These are phyloP conservation scores for Aegilops speltoides DNA, from an alignment of 176 grass and related monocot species.

Conservation along the genomic window DNA sequence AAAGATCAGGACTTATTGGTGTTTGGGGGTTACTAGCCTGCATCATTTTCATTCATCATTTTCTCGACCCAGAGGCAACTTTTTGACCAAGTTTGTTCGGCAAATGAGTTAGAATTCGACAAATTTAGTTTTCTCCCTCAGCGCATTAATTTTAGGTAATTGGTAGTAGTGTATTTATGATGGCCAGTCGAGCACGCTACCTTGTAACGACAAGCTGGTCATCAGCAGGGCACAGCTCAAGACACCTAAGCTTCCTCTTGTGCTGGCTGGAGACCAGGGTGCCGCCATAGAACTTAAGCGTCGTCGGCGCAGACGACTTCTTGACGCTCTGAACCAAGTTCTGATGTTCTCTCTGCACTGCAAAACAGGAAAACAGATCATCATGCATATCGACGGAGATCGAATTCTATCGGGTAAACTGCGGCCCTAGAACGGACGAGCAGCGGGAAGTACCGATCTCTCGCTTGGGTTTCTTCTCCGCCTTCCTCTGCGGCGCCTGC, in stretches of 20 bases:
- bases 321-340: slow-evolving; percentile 70
- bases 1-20: neutral
- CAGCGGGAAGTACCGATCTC: slow-evolving; percentile 45
- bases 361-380: slow-evolving; percentile 5
- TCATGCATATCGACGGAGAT: neutral
- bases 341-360: slow-evolving; percentile 66
- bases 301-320: slow-evolving; percentile 42
- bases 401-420: neutral
- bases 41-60: neutral
- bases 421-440: neutral
- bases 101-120: neutral
- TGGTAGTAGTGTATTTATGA: neutral
- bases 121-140: neutral
- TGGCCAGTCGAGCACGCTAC: slow-evolving; percentile 23
- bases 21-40: neutral
- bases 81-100: neutral
- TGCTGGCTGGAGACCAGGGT: slow-evolving; percentile 67
- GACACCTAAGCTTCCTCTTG: slow-evolving; percentile 88
- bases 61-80: neutral
- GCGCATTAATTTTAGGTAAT: neutral
- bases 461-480: slow-evolving; percentile 64
- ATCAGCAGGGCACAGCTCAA: slow-evolving; percentile 80
- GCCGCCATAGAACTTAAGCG: slow-evolving; percentile 58
- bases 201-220: slow-evolving; percentile 88
- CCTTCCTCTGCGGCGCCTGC: neutral